Evolutionary conservation across 345 rosid species (phyloP).

Genomic region (Lepidium sativum): DNA sequence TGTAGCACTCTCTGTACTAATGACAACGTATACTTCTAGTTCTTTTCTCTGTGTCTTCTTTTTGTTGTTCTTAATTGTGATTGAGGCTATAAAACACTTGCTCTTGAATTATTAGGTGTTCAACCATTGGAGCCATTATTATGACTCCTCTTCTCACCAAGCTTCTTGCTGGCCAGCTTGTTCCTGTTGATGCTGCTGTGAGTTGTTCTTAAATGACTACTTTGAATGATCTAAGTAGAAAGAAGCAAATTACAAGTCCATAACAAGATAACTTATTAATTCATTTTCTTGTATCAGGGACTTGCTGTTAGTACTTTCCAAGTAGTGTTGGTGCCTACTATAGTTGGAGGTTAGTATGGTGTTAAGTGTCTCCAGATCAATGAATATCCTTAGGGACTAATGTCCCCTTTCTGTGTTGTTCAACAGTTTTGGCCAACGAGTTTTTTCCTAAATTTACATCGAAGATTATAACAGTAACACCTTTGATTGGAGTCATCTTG

Average conservation of each 20-base stretch:
- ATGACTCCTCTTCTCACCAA: constrained; percentile 98
- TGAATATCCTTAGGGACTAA: neutral
- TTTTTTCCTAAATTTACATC: constrained; percentile 88
- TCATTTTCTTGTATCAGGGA: constrained; percentile 44
- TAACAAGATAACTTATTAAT: neutral
- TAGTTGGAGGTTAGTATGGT: constrained; percentile 59
- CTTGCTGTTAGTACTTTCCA: constrained; percentile 94
- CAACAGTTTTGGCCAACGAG: constrained; percentile 79
- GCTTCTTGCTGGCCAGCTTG: constrained; percentile 99
- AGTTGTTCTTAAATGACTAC: constrained; percentile 20
- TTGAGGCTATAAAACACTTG: neutral
- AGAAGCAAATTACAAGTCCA: neutral
- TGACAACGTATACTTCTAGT: constrained; percentile 66
- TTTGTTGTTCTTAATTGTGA: neutral
- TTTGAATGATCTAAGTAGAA: neutral
- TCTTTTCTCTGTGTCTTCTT: constrained; percentile 1
- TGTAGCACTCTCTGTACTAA: constrained; percentile 94
- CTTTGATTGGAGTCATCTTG: constrained; percentile 85
- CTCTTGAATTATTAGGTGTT: constrained; percentile 49
- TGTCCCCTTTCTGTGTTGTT: constrained; percentile 1
- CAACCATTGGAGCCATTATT: constrained; percentile 91
- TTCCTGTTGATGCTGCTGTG: constrained; percentile 94
- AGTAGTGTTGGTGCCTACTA: constrained; percentile 85
- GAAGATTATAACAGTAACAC: constrained; percentile 70
- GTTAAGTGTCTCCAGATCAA: neutral